Evolutionary conservation across 192 early-diverging fungal species (phyloP).

Genomic region (Podochytrium sp.): DNA sequence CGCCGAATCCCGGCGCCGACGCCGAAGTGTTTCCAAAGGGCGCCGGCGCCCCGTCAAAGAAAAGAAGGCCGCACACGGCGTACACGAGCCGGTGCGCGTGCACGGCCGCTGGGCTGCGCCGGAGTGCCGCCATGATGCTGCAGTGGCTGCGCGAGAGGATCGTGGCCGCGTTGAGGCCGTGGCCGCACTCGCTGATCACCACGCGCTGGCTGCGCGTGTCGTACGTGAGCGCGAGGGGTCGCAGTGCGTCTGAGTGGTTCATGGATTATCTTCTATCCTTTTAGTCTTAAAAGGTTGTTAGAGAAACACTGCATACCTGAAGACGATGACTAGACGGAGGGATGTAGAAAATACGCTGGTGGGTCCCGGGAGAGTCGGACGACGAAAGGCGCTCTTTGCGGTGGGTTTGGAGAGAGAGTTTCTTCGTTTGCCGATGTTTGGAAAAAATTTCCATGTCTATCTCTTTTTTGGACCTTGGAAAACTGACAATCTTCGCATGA

Average conservation of each 20-base stretch:
- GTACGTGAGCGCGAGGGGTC: neutral
- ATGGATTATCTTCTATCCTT: too few species aligned
- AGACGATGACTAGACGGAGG: too few species aligned
- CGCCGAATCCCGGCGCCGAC: neutral
- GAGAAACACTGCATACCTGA: too few species aligned
- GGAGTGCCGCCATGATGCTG: neutral
- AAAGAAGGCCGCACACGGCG: neutral
- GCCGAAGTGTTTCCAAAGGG: neutral
- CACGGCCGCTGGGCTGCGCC: neutral
- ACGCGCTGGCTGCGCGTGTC: neutral
- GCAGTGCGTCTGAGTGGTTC: too few species aligned
- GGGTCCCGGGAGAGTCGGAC: too few species aligned
- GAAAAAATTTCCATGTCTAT: neutral
- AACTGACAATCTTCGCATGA: neutral
- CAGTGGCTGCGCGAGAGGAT: neutral
- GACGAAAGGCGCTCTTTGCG: neutral
- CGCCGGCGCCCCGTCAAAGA: neutral
- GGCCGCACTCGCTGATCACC: neutral
- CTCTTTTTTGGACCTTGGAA: neutral
- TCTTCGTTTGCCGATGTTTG: neutral
- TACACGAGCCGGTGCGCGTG: constrained; percentile 18
- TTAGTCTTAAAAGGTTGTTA: too few species aligned
- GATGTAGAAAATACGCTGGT: too few species aligned
- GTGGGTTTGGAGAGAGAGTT: neutral
- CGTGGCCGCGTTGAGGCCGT: neutral